These are phyloP conservation scores for Cyclostephanos tholiformis DNA, from an alignment of 108 stramenopile species.

Conservation along the genomic window DNA sequence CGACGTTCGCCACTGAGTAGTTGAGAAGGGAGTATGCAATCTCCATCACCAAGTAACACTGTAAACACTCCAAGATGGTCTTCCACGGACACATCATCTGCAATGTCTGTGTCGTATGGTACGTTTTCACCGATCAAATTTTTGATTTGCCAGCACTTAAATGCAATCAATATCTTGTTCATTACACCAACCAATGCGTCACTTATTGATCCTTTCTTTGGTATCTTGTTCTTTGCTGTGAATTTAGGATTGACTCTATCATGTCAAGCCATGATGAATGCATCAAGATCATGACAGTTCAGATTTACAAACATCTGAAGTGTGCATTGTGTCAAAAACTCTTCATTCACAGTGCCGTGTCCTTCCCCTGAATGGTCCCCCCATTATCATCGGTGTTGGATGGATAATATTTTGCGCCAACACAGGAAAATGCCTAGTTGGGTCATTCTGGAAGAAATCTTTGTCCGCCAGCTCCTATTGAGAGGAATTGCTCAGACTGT, in stretches of 20 bases:
- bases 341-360: too few species aligned
- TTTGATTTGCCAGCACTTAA: not conserved
- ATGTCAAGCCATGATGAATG: not conserved
- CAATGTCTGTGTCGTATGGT: conserved; percentile 19
- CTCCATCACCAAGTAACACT: too few species aligned
- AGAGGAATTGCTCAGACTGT: too few species aligned
- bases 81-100: conserved; percentile 67
- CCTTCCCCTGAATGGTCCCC: too few species aligned
- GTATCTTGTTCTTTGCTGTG: not conserved
- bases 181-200: not conserved
- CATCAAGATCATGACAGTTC: not conserved
- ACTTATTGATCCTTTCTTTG: not conserved
- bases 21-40: too few species aligned
- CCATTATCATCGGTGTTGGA: too few species aligned
- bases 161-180: not conserved
- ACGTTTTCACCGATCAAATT: too few species aligned
- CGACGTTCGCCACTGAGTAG: too few species aligned
- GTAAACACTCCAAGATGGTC: conserved; percentile 14
- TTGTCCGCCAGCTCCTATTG: too few species aligned
- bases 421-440: too few species aligned
- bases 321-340: not conserved
- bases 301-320: not conserved
- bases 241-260: not conserved
- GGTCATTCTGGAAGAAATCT: too few species aligned
- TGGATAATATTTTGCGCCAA: too few species aligned